Evolutionary conservation across 805 yeast genomes (phyloP), one percentile per base, ranked within the genome.

Genomic region (Wickerhamiella azymoides): DNA sequence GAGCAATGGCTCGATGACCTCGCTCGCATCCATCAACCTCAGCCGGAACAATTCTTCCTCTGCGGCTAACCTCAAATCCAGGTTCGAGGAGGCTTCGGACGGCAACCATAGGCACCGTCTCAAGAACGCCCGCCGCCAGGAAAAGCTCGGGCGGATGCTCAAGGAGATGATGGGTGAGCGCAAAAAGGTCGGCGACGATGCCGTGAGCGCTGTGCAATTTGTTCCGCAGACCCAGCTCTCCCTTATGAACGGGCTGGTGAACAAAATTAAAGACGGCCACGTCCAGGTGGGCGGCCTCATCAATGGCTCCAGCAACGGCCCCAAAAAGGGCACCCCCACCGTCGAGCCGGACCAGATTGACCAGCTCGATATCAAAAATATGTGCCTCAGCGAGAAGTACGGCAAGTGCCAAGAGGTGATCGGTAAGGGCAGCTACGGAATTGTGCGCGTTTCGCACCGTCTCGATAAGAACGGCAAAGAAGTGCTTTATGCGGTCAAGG

Each of bases 351-450:
- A 7, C 14, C 26, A 11, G 36, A 18, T 17, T 40, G 40, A 19
- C 32, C 26, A 27, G 27, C 24, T 19, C 11, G 40, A 25, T 21
- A 44, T 49, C 25, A 42, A 40, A 28, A 53, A 55, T 57, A 66
- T 30, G 57, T 76, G 39, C 21, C 81, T 89, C 61, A 80, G 77
- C 8, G 88, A 86, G 54, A 83, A 88, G 60, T 89, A 89, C 61
- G 98, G 98, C 37, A 73, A 82, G 44, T 89, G 97, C 61, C 95
- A 85, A 63, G 97, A 89, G 61, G 84, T 88, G 40, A 75, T 92
- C 51, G 98, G 98, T 21, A 74, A 83, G 43, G 97, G 97, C 17
- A 79, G 96, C 0, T 89, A 83, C 67, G 98, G 98, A 16, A 84
- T 85, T 39, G 97, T 89, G 17, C 71, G 96, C 50, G 76, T 92